A percentile compares a stretch with the other conserved stretches of the same genome.
phyloP scores from a whole-genome alignment of 202 grass and related monocot species.

The Dendrocalamus latiflorus region DNA sequence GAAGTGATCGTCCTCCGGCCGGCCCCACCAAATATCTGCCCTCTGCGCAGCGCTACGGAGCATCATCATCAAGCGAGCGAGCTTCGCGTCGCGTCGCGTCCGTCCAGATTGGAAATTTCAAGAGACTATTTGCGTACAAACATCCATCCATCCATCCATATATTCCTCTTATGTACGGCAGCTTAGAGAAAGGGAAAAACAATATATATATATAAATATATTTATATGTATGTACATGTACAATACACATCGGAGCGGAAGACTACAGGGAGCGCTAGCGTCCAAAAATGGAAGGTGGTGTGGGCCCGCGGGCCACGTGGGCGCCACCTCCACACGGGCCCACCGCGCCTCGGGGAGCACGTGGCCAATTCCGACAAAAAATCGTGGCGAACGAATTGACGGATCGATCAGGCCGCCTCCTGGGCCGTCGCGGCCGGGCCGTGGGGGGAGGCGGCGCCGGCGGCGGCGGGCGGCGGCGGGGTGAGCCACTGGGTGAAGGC shows the following conservation, averaged over 20 bases:
- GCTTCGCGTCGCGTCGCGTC: background rate
- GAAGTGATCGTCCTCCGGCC: background rate
- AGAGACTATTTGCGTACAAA: background rate
- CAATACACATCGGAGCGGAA: background rate
- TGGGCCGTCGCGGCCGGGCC: conserved; percentile 12
- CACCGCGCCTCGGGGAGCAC: conserved; percentile 11
- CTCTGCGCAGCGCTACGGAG: background rate
- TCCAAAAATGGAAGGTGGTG: conserved; percentile 54
- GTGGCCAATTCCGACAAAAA: conserved; percentile 27
- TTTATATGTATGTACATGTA: conserved; percentile 1
- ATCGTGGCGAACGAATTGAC: background rate
- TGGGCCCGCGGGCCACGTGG: conserved; percentile 24
- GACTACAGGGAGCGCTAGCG: background rate
- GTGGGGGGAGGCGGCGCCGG: background rate
- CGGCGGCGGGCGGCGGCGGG: background rate
- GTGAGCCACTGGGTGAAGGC: conserved; percentile 63
- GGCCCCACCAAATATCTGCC: background rate
- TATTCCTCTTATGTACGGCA: background rate
- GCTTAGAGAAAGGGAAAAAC: background rate
- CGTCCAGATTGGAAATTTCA: conserved; percentile 19
- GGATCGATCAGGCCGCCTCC: background rate
- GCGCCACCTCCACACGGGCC: background rate
- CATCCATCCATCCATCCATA: background rate
- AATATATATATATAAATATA: background rate
- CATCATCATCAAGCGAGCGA: background rate